These are phyloP conservation scores for Geosmithia flava DNA, from an alignment of 2,329 filamentous ascomycete species.

Conservation along the genomic window DNA sequence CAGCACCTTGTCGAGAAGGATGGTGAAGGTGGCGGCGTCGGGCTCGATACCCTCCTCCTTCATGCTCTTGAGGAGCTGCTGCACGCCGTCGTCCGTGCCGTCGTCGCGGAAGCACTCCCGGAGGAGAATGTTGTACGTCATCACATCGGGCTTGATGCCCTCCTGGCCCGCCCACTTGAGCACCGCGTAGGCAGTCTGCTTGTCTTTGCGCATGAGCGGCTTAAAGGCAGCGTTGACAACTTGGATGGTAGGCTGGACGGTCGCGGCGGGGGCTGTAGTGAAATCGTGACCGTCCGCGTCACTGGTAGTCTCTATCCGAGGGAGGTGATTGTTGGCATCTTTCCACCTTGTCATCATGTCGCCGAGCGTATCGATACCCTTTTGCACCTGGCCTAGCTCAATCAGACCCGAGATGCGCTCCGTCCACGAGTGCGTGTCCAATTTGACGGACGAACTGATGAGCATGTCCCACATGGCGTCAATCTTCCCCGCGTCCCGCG, in stretches of 20 bases:
- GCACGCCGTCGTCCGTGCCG: slow-evolving; percentile 7
- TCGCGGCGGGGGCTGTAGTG: slow-evolving; percentile 12
- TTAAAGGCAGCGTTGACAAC: slow-evolving; percentile 59
- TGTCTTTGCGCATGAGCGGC: slow-evolving; percentile 43
- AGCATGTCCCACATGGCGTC: slow-evolving; percentile 58
- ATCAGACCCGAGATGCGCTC: slow-evolving; percentile 57
- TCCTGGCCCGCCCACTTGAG: slow-evolving; percentile 46
- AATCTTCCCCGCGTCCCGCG: slow-evolving; percentile 45
- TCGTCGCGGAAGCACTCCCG: slow-evolving; percentile 34
- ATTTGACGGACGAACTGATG: slow-evolving; percentile 37
- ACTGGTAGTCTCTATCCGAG: slow-evolving; percentile 1
- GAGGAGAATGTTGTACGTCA: slow-evolving; percentile 61
- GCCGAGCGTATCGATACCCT: slow-evolving; percentile 50
- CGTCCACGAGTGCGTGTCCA: slow-evolving; percentile 59
- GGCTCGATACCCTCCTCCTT: slow-evolving; percentile 36
- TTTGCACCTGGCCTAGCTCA: slow-evolving; percentile 34
- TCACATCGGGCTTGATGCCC: slow-evolving; percentile 41
- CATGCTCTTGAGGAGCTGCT: slow-evolving; percentile 47
- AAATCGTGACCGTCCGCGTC: slow-evolving; percentile 4
- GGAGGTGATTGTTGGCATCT: slow-evolving; percentile 14
- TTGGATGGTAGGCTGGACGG: slow-evolving; percentile 47
- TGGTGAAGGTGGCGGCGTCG: slow-evolving; percentile 58
- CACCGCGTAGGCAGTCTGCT: slow-evolving; percentile 36
- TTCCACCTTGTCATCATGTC: slow-evolving; percentile 55
- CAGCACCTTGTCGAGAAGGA: slow-evolving; percentile 52